phyloP scores from a whole-genome alignment of 208 protist genomes.

The Acanthamoeba healyi region DNA sequence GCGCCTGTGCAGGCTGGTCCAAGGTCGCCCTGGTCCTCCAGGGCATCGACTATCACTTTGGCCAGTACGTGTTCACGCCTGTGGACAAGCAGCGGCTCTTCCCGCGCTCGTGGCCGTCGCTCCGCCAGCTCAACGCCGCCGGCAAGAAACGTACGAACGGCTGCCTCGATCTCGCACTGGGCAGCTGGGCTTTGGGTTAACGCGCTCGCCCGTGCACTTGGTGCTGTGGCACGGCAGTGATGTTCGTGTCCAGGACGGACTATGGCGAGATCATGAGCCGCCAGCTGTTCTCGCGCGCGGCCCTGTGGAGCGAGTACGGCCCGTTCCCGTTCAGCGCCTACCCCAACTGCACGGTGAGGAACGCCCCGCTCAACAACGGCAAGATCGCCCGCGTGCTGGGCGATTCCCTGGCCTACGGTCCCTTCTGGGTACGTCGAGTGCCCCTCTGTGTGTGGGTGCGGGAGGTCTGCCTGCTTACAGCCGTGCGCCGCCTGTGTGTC shows the following conservation, averaged over 20 bases:
- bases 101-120: slow-evolving; percentile 1
- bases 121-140: slow-evolving; percentile 15
- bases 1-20: background rate
- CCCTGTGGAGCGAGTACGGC: slow-evolving; percentile 1
- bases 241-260: slow-evolving; percentile 35
- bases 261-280: background rate
- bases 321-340: background rate
- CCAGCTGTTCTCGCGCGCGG: background rate
- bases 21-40: slow-evolving; percentile 20
- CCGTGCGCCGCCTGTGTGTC: background rate
- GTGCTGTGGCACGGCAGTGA: background rate
- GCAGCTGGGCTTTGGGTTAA: background rate
- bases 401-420: slow-evolving; percentile 40
- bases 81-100: slow-evolving; percentile 38
- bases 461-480: background rate
- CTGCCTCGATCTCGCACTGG: background rate
- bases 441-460: background rate
- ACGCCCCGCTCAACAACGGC: slow-evolving; percentile 14
- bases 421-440: background rate
- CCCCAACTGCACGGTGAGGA: slow-evolving; percentile 27
- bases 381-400: slow-evolving; percentile 26
- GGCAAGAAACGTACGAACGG: background rate
- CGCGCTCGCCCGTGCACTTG: background rate
- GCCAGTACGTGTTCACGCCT: background rate
- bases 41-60: slow-evolving; percentile 46